These are phyloP conservation scores for Sclerotiophoma versabilis DNA, from an alignment of 2,329 filamentous ascomycete genomes.

Conservation along the genomic window DNA sequence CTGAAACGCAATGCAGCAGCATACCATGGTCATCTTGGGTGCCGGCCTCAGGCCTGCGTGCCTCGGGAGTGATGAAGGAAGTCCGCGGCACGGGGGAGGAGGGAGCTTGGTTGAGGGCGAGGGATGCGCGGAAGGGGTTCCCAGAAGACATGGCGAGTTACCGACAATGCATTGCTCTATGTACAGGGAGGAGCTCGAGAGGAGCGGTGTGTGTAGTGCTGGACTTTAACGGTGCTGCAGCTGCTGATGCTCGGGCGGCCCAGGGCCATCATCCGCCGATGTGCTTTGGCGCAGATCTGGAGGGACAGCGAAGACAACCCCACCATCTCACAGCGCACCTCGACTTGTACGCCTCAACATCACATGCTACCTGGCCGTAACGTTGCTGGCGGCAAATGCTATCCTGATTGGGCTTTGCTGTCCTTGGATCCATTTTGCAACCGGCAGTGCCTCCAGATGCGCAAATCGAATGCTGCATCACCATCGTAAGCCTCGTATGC, in stretches of 20 bases:
- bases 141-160: constrained; percentile 49
- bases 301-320: constrained; percentile 32
- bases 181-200: constrained; percentile 38
- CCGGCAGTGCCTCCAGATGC: neutral
- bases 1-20: constrained; percentile 32
- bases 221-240: constrained; percentile 21
- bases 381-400: constrained; percentile 1
- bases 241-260: constrained; percentile 32
- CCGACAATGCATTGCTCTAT: constrained; percentile 51
- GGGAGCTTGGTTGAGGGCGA: constrained; percentile 31
- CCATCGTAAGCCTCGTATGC: constrained; percentile 1
- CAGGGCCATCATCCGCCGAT: constrained; percentile 25
- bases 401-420: neutral
- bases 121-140: constrained; percentile 50
- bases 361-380: constrained; percentile 9
- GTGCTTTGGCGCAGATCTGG: constrained; percentile 25
- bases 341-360: constrained; percentile 10
- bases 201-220: constrained; percentile 30
- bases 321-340: constrained; percentile 21
- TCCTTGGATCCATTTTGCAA: neutral
- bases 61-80: constrained; percentile 33
- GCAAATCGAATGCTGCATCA: constrained; percentile 14
- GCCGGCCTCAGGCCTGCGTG: constrained; percentile 32
- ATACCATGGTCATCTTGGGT: constrained; percentile 43
- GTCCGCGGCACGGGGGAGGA: constrained; percentile 32